Percentiles rank a stretch among this genome's conserved stretches.
Evolutionary conservation across 2,329 filamentous ascomycete species (phyloP).

Genomic region (Ophiostoma pallidulum): DNA sequence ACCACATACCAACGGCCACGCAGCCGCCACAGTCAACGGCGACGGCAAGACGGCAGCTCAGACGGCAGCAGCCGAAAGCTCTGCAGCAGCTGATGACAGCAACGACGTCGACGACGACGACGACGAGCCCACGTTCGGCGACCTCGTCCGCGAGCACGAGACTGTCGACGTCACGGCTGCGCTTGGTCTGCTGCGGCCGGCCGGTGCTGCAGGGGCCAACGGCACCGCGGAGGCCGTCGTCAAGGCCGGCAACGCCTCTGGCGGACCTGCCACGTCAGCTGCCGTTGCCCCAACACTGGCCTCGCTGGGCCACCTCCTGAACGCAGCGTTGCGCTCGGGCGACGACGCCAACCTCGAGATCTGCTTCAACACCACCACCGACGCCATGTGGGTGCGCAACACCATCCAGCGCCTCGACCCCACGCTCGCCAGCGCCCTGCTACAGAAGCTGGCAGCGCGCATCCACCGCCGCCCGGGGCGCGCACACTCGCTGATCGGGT

Average conservation of each 20-base stretch:
- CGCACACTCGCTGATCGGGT: conserved; percentile 82
- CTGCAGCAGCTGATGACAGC: neutral
- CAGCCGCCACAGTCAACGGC: neutral
- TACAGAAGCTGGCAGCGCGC: conserved; percentile 77
- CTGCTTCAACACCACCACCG: conserved; percentile 71
- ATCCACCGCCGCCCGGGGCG: conserved; percentile 81
- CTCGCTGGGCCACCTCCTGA: conserved; percentile 84
- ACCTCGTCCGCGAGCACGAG: conserved; percentile 65
- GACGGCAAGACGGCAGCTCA: neutral
- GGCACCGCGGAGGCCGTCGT: neutral
- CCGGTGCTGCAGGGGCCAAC: neutral
- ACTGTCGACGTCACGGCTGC: conserved; percentile 66
- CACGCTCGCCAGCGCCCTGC: conserved; percentile 64
- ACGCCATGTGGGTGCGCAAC: conserved; percentile 67
- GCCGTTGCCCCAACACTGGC: conserved; percentile 10
- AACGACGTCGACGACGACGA: conserved; percentile 27
- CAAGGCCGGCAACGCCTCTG: conserved; percentile 25
- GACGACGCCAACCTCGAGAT: conserved; percentile 84
- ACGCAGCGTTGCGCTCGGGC: conserved; percentile 86
- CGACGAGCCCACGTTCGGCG: conserved; percentile 59
- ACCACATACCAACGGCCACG: conserved; percentile 4
- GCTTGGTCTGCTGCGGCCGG: conserved; percentile 29
- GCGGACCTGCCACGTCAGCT: conserved; percentile 22
- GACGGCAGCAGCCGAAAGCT: neutral
- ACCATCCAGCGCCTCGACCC: conserved; percentile 90